phyloP scores from a whole-genome alignment of 1,139 yeast species.

The Candida tunisiensis region DNA sequence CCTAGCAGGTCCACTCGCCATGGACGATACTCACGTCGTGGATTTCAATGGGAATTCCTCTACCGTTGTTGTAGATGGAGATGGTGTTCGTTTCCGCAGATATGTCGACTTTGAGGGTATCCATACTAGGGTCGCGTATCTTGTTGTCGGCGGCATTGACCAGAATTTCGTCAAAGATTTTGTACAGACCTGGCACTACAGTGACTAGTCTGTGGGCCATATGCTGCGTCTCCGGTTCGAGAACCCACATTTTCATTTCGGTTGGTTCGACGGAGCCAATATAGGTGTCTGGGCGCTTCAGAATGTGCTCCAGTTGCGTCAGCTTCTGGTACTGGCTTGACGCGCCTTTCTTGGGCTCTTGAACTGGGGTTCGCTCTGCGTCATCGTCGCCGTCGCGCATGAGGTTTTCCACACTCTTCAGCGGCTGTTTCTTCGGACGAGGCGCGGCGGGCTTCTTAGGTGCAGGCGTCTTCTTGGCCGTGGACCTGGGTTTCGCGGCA shows the following conservation, averaged over 20 bases:
- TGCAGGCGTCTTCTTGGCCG: conserved; percentile 4
- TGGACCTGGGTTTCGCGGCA: conserved; percentile 4
- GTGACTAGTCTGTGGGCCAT: conserved; percentile 51
- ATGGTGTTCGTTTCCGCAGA: conserved; percentile 61
- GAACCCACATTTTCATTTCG: conserved; percentile 75
- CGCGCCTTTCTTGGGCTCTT: conserved; percentile 23
- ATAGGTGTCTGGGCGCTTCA: conserved; percentile 95
- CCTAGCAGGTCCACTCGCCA: too few species aligned
- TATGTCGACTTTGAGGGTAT: conserved; percentile 61
- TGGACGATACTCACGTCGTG: too few species aligned
- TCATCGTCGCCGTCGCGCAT: conserved; percentile 2
- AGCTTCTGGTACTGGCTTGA: conserved; percentile 86
- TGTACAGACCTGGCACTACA: conserved; percentile 90
- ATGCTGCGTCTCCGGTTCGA: conserved; percentile 47
- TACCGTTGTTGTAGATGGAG: conserved; percentile 81
- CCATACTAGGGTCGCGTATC: conserved; percentile 88
- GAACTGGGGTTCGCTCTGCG: conserved; percentile 1
- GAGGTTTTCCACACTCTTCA: conserved; percentile 1
- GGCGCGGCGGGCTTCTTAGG: conserved; percentile 6
- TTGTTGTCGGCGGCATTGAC: conserved; percentile 99
- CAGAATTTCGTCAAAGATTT: conserved; percentile 91
- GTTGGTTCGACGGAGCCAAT: conserved; percentile 87
- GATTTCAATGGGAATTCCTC: conserved; percentile 89
- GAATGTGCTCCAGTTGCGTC: conserved; percentile 87
- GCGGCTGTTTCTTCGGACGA: conserved; percentile 3